Evolutionary conservation across 2,329 filamentous ascomycete genomes (phyloP).

Genomic region (Cladosporium sp.): DNA sequence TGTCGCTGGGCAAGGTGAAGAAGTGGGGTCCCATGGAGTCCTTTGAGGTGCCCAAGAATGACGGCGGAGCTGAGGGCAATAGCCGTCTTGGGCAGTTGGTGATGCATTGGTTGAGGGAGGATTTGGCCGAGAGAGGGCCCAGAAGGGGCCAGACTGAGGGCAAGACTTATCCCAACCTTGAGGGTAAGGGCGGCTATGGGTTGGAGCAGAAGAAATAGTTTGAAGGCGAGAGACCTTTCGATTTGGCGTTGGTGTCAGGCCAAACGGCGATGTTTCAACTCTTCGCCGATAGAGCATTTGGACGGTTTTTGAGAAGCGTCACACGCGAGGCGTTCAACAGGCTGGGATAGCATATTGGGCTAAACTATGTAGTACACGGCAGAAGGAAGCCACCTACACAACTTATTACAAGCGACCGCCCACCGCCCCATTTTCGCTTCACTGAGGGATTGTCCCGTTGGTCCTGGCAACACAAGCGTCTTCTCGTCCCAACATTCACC

Average conservation of each 20-base stretch:
- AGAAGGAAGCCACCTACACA: no score
- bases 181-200: slow-evolving; percentile 63
- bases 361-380: no score
- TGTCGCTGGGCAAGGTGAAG: slow-evolving; percentile 84
- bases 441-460: no score
- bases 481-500: no score
- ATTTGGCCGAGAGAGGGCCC: slow-evolving; percentile 74
- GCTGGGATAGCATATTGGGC: background rate
- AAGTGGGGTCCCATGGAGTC: slow-evolving; percentile 73
- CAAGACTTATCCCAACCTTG: slow-evolving; percentile 56
- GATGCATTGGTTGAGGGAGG: slow-evolving; percentile 77
- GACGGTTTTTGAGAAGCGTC: background rate
- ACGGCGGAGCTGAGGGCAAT: slow-evolving; percentile 59
- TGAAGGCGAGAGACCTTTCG: background rate
- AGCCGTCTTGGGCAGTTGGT: slow-evolving; percentile 84
- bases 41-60: slow-evolving; percentile 57
- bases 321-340: slow-evolving; percentile 11
- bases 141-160: slow-evolving; percentile 62
- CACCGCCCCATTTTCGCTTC: no score
- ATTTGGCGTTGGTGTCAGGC: background rate
- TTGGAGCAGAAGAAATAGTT: slow-evolving; percentile 42
- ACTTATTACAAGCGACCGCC: no score
- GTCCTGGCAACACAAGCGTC: no score
- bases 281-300: no score
- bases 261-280: background rate